Evolutionary conservation across 225 moss, liverwort and hornwort genomes (phyloP).

Genomic region (Physcomitrium patens): DNA sequence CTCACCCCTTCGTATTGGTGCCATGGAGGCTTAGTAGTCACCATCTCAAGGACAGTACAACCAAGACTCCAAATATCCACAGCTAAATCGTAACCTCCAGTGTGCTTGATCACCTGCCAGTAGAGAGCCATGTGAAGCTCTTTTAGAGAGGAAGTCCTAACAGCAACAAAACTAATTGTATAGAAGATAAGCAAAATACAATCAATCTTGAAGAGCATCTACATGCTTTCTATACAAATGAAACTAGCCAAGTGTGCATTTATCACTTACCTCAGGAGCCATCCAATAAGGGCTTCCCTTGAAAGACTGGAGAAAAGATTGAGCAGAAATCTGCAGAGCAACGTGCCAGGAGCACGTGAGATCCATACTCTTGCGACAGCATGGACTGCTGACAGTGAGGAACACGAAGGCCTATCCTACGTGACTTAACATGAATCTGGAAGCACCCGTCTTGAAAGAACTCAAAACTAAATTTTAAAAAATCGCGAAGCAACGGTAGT

Average conservation of each 20-base stretch:
- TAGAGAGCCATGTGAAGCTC: neutral
- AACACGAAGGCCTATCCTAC: slow-evolving; percentile 11
- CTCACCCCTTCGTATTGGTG: slow-evolving; percentile 76
- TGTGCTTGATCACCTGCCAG: slow-evolving; percentile 81
- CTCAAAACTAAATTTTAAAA: neutral
- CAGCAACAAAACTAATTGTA: neutral
- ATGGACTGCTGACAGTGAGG: slow-evolving; percentile 7
- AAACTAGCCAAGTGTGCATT: neutral
- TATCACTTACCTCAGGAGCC: slow-evolving; percentile 82
- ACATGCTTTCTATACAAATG: neutral
- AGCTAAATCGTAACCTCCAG: slow-evolving; percentile 79
- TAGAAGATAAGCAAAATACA: slow-evolving; percentile 1
- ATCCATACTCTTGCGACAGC: neutral
- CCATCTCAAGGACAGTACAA: slow-evolving; percentile 92
- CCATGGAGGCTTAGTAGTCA: slow-evolving; percentile 85
- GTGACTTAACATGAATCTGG: neutral
- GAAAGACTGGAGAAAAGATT: slow-evolving; percentile 83
- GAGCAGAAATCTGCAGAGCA: slow-evolving; percentile 73
- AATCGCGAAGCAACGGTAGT: neutral
- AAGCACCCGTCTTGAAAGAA: neutral
- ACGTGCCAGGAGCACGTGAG: slow-evolving; percentile 27
- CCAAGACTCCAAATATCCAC: slow-evolving; percentile 97
- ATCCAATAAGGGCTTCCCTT: slow-evolving; percentile 99
- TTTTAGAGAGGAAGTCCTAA: slow-evolving; percentile 23
- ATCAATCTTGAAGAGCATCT: neutral